These are phyloP conservation scores for Hypoxylon cercidicola DNA, from an alignment of 495 filamentous ascomycete species.

Conservation along the genomic window DNA sequence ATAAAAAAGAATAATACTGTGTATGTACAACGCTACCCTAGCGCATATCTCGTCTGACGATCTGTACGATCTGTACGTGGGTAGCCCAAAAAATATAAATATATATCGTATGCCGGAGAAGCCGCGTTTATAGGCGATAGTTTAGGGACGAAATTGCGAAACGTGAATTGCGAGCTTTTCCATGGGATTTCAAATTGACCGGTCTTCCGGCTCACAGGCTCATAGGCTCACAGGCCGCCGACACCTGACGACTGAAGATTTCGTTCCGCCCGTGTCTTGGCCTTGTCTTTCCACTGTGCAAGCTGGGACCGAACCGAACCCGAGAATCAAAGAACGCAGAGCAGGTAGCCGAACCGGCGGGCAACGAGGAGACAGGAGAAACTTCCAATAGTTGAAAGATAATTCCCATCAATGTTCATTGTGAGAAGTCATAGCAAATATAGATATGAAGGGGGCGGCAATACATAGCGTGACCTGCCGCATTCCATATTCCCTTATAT, in stretches of 20 bases:
- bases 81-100: conserved; percentile 1
- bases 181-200: conserved; percentile 40
- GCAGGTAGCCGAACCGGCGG: conserved; percentile 27
- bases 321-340: conserved; percentile 26
- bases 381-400: conserved; percentile 11
- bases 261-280: conserved; percentile 38
- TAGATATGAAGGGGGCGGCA: too few species aligned
- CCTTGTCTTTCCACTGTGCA: conserved; percentile 36
- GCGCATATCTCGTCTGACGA: too few species aligned
- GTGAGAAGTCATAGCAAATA: background rate
- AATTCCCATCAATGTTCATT: conserved; percentile 22
- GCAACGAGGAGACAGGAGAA: conserved; percentile 25
- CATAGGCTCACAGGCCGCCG: conserved; percentile 34
- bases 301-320: conserved; percentile 35
- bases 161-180: conserved; percentile 34
- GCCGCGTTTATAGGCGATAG: conserved; percentile 16
- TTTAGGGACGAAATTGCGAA: conserved; percentile 23
- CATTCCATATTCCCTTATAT: too few species aligned
- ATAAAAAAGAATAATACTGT: background rate
- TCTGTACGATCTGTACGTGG: background rate
- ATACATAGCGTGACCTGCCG: too few species aligned
- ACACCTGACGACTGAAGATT: conserved; percentile 26
- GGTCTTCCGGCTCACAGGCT: conserved; percentile 42
- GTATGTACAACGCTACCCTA: too few species aligned
- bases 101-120: conserved; percentile 6